Evolutionary conservation across 208 protist genomes (phyloP), one percentile per base, ranked within the genome.

Genomic region (Leptomonas pyrrhocoris): DNA sequence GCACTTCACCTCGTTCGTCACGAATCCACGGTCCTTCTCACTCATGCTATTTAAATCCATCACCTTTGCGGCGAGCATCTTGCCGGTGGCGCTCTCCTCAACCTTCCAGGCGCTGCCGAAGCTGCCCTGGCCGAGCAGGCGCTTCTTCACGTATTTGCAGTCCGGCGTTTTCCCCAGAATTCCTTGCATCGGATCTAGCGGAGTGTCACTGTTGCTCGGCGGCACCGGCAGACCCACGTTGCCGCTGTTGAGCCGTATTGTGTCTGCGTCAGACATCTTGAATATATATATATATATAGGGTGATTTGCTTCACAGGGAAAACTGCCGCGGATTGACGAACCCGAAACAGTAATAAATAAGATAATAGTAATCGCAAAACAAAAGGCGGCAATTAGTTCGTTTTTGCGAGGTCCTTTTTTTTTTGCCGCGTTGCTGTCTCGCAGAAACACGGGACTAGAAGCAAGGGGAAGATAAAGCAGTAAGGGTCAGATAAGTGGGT

Each of bases 1-100:
- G 50, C 97, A 88, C 70, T 94, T 90, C 36, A 97, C 92, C 74
- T 98, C 96, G 68, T 98, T 98, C 45, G 88, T 94, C 12, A 96
- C 94, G 65, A 98, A 96, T 25, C 86, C 86, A 27, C 90, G 79
- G 55, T 98, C 96, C 75, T 96, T 96, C 27, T 79, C 73, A 28
- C 71, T 86, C 93, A 97, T 97, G 53, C 74, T 90, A 54, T 89
- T 87, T 8, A 95, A 75, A 68, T 96, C 86, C 72, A 98, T 97
- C 63, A 97, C 88, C 81, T 98, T 98, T 0, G 95, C 87, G 0
- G 97, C 95, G 63, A 83, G 81, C 53, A 88, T 74, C 18, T 64
- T 61, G 15, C 81, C 89, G 8, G 94, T 94, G 25, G 68, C 69
- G 61, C 71, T 87, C 66, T 93, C 81, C 74, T 90, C 86, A 25